Base-by-base conservation (phyloP, 2,329 filamentous ascomycete species). In the Moelleriella libera region DNA sequence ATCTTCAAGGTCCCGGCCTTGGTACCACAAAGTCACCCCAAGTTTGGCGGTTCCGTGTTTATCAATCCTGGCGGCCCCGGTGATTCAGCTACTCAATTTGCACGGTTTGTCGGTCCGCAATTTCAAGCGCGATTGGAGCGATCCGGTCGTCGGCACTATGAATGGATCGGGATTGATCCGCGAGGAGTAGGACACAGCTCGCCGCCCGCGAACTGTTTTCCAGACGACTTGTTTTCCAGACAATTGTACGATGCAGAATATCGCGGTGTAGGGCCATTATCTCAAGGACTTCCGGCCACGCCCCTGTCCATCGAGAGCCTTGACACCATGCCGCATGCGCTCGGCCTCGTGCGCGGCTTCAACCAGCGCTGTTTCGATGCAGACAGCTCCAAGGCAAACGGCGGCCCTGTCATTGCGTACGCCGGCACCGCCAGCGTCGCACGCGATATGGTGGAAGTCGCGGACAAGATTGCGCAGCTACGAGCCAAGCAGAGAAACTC, bases 101-200 rank as follows among this genome's bases (percentile, higher is more conserved):
- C 59, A 11, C 50, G 58, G 11, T n/a, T 5, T 1, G n/a, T 29
- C 4, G 62, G 63, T 5, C 45, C 51, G 12, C 10, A 51, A 2
- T 30, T 64, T 6, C 60, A 61, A 45, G 54, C 51, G 2, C 50
- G 62, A 4, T 45, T 65, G 9, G 61, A 63, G 46, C 49, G 54
- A 12, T 44, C 46, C 8, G 44, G 44, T 30, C 46, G 47, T 32
- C 55, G 57, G 32, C 55, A 60, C 46, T 65, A 64, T 48, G 66
- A 70, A 46, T 52, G 66, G 46, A 54, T 68, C n/a, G 54, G 60
- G 8, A 67, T 68, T 44, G 67, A 70, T 51, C 66, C 66, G n/a
- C 57, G 67, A 14, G 65, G 65, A 5, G 57, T 68, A 5, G 48
- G 44, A 2, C 11, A 31, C 32, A 49, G 32, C n/a, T 46, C 21